These are phyloP conservation scores for Russula sp. DNA, from an alignment of 768 basidiomycete species.

Conservation along the genomic window DNA sequence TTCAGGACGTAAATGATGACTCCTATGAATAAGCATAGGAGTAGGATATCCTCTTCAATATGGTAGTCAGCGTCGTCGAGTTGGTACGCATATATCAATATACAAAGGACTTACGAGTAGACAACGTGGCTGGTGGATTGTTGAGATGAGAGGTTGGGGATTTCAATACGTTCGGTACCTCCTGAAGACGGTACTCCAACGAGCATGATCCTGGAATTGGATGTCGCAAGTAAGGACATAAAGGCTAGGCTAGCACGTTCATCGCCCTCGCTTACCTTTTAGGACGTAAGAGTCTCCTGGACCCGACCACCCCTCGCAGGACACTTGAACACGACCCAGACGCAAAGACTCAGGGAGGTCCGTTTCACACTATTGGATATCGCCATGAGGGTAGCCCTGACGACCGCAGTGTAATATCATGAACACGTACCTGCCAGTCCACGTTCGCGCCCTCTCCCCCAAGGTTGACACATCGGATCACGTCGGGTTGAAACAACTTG, in stretches of 20 bases:
- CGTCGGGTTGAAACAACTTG: constrained; percentile 72
- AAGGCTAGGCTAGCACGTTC: not conserved
- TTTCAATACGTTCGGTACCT: constrained; percentile 48
- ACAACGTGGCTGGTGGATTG: not conserved
- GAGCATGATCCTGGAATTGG: constrained; percentile 71
- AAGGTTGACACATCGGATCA: constrained; percentile 77
- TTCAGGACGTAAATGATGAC: constrained; percentile 55
- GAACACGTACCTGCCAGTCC: constrained; percentile 80
- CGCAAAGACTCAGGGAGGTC: constrained; percentile 81
- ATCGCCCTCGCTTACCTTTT: constrained; percentile 53
- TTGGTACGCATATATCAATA: not conserved
- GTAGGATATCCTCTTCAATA: constrained; percentile 18
- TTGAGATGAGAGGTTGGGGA: constrained; percentile 16
- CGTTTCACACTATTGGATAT: constrained; percentile 66
- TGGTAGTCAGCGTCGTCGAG: not conserved
- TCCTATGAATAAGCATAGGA: constrained; percentile 31
- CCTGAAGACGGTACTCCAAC: constrained; percentile 76
- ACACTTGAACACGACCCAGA: constrained; percentile 81
- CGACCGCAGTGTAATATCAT: not conserved
- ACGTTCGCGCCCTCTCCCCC: constrained; percentile 77
- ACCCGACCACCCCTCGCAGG: constrained; percentile 86
- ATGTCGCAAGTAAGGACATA: constrained; percentile 1
- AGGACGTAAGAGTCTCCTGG: constrained; percentile 83
- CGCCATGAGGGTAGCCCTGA: not conserved
- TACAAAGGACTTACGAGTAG: constrained; percentile 2